Evolutionary conservation across 441 rosid species (phyloP), one percentile per base, ranked within the genome.

Genomic region (Capsella rubella): DNA sequence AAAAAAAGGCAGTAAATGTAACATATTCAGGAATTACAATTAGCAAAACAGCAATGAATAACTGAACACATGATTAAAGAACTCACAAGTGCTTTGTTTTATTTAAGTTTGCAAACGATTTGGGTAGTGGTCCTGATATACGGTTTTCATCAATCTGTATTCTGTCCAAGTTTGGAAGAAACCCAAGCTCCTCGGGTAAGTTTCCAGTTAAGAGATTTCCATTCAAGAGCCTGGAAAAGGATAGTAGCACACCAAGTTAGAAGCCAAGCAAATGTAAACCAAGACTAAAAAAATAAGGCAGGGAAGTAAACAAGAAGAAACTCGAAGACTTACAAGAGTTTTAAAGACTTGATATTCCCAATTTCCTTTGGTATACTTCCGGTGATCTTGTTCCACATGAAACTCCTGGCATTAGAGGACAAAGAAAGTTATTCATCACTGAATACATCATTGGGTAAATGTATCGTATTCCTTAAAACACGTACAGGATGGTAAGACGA

Each of bases 331-430:
- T 83, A 91, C 99, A 95, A 78, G 84, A 95, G 99, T 51, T 62
- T 46, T 80, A 95, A 74, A 72, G 99, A 70, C 73, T 81, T 84
- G 46, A 95, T 83, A 69, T 87, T 82, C 67, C 98, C 98, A 69
- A 95, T 91, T 83, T 92, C 98, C 79, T 87, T 90, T 1, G 99
- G 99, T 81, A 95, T 89, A 45, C 84, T 84, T 53, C 99, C 99
- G 57, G 64, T 86, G 21, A 95, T 77, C 27, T 65, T 68, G 84
- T 95, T 95, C 99, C 99, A 95, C 99, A 95, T 95, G 78, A 92
- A 91, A 78, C 91, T 96, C 88, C 99, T 95, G 50, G 18, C 14
- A 72, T 61, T 59, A 77, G 34, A 79, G 76, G 8, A 35, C 47
- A 65, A 72, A 51, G 25, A 59, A 47, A 35, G 14, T 28, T 31